Evolutionary conservation across 495 filamentous ascomycete genomes (phyloP).

Genomic region (Penicillium ochrochloron): DNA sequence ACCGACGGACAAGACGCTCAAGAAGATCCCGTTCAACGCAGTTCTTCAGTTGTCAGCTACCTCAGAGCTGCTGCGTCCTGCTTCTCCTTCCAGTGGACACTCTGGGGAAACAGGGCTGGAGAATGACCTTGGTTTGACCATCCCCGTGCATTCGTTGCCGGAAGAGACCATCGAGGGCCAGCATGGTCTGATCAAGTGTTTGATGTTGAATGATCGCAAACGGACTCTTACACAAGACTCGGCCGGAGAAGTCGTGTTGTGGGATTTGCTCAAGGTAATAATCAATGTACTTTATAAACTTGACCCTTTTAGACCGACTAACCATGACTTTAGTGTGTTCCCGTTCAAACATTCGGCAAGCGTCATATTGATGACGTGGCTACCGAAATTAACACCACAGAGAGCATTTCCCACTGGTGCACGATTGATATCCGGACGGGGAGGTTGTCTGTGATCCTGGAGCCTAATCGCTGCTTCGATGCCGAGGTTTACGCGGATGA

Average conservation of each 20-base stretch:
- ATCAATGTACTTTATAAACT: background rate
- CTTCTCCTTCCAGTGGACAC: constrained; percentile 53
- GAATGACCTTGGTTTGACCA: constrained; percentile 55
- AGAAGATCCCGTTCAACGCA: constrained; percentile 75
- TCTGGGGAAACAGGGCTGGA: constrained; percentile 64
- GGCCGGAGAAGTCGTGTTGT: constrained; percentile 92
- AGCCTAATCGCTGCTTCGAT: constrained; percentile 96
- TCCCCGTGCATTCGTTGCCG: constrained; percentile 75
- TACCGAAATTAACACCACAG: constrained; percentile 81
- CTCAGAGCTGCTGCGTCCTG: constrained; percentile 66
- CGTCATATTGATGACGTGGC: constrained; percentile 90
- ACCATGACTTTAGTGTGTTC: constrained; percentile 65
- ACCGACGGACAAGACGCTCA: constrained; percentile 38
- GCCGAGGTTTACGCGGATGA: constrained; percentile 97
- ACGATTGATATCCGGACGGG: constrained; percentile 92
- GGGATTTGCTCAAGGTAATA: constrained; percentile 84
- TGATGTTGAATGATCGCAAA: constrained; percentile 87
- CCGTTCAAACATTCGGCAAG: constrained; percentile 87
- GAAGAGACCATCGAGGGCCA: constrained; percentile 92
- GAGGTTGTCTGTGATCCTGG: constrained; percentile 83
- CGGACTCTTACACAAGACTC: constrained; percentile 91
- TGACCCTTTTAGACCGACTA: constrained; percentile 11
- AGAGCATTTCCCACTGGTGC: constrained; percentile 94
- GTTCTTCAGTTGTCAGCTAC: constrained; percentile 83
- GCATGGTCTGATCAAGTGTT: constrained; percentile 91